Evolutionary conservation across 1,139 yeast genomes (phyloP), one percentile per base, ranked within the genome.

Genomic region (Hyphopichia burtonii): DNA sequence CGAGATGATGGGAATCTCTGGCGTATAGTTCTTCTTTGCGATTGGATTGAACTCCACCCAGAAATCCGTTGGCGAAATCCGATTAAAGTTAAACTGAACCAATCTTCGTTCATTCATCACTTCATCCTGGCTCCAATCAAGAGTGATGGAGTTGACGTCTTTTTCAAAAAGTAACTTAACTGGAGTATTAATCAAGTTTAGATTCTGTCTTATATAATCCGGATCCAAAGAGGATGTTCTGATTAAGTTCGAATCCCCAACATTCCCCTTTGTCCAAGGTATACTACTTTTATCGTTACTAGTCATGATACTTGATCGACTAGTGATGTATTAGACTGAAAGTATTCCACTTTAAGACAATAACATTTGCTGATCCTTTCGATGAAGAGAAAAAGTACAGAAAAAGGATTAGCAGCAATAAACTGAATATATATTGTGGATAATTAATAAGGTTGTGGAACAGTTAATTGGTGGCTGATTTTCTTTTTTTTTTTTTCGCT

Each of bases 1-100:
- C 18, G 83, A 77, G 34, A 83, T 73, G 15, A 71, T 61, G 19
- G 71, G 70, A 15, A 50, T 54, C 19, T 55, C 53, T 32, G 52
- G 55, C 31, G 55, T 49, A 43, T 55, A 61, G 19, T 64, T 55
- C 15, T 53, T 47, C 25, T 59, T 53, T 17, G 47, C 35, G 2
- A 69, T 59, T 7, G 66, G 54, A 8, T 51, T 47, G 37, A 66
- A 62, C 16, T 55, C 56, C 14, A 68, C 57, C 19, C 47, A 47
- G 40, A 58, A 56, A 22, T 58, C 60, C 31, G 66, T 48, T 17
- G 53, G 44, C 23, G 57, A 51, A 23, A 55, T 42, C 31, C 63
- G 49, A n/a, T 41, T 44, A 38, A 54, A 70, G 9, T 58, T 50
- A 47, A 74, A 68, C 30, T 56, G 54, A 6, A 74, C 76, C 30